Evolutionary conservation across 2,329 filamentous ascomycete genomes (phyloP).

Genomic region (Fusarium illudens): DNA sequence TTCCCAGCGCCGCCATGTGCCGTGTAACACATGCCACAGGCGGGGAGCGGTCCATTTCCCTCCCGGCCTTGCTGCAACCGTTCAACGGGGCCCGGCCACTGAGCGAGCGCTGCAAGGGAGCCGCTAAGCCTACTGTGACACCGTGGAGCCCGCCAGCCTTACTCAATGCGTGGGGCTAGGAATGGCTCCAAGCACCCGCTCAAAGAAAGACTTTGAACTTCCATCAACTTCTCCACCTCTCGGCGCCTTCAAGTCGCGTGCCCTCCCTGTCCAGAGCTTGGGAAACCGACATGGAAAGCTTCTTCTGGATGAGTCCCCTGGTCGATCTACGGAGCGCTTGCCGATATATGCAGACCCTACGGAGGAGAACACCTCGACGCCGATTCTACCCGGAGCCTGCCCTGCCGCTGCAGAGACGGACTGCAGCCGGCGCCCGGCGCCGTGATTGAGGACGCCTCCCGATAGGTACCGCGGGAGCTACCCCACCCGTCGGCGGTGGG

Average conservation of each 20-base stretch:
- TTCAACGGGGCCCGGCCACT: not conserved
- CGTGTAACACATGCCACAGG: not conserved
- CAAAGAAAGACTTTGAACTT: conserved; percentile 15
- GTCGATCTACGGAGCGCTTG: too few relatives aligned
- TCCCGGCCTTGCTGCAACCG: conserved; percentile 16
- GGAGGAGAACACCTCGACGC: not conserved
- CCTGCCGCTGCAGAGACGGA: conserved; percentile 25
- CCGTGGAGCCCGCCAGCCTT: conserved; percentile 19
- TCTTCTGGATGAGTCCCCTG: too few relatives aligned
- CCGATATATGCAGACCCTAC: too few relatives aligned
- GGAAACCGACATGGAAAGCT: not conserved
- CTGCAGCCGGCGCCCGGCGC: conserved; percentile 36
- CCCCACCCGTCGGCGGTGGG: conserved; percentile 37
- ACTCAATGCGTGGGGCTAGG: conserved; percentile 24
- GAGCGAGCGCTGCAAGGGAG: not conserved
- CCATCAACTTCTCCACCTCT: conserved; percentile 29
- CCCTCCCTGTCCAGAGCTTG: conserved; percentile 4
- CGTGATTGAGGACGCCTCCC: conserved; percentile 38
- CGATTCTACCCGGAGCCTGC: conserved; percentile 33
- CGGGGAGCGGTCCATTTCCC: not conserved
- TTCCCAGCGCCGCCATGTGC: not conserved
- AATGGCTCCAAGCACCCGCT: not conserved
- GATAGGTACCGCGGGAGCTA: conserved; percentile 36
- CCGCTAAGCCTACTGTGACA: conserved; percentile 32
- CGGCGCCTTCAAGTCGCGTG: conserved; percentile 27